These are phyloP conservation scores for Zymoseptoria crescenta DNA, from an alignment of 2,329 filamentous ascomycete genomes.

Conservation along the genomic window DNA sequence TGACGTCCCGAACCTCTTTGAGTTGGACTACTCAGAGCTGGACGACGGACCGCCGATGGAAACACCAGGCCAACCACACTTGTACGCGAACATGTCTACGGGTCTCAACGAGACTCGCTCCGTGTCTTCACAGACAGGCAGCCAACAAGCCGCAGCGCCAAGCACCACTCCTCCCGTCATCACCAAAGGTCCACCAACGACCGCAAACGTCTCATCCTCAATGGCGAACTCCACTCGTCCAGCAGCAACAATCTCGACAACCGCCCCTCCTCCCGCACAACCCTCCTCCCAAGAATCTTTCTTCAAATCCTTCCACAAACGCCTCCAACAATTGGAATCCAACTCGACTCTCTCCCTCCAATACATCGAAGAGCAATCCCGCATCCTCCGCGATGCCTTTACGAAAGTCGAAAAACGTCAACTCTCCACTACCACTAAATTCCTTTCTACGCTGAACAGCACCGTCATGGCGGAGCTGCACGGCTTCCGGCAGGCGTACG, in stretches of 20 bases:
- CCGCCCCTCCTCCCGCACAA: conserved; percentile 36
- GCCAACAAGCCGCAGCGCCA: background rate
- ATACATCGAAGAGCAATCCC: conserved; percentile 95
- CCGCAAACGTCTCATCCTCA: conserved; percentile 3
- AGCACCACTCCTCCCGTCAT: background rate
- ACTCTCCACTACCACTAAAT: conserved; percentile 70
- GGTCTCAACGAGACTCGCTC: background rate
- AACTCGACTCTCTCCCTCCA: conserved; percentile 89
- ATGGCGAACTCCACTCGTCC: conserved; percentile 8
- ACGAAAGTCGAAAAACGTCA: conserved; percentile 81
- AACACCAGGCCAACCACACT: background rate
- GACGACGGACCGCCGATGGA: background rate
- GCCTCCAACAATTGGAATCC: conserved; percentile 79
- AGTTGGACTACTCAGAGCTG: background rate
- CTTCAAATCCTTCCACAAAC: conserved; percentile 93
- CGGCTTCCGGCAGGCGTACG: conserved; percentile 75
- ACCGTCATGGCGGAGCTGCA: conserved; percentile 78
- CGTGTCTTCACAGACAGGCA: background rate
- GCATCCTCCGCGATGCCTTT: conserved; percentile 79
- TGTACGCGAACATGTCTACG: background rate
- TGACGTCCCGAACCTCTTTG: background rate
- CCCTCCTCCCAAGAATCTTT: conserved; percentile 95
- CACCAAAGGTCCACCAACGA: conserved; percentile 1
- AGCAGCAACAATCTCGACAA: background rate
- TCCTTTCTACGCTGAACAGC: conserved; percentile 75